Conservation (phyloP, 306 rosid species). For the Cyamopsis tetragonoloba region DNA sequence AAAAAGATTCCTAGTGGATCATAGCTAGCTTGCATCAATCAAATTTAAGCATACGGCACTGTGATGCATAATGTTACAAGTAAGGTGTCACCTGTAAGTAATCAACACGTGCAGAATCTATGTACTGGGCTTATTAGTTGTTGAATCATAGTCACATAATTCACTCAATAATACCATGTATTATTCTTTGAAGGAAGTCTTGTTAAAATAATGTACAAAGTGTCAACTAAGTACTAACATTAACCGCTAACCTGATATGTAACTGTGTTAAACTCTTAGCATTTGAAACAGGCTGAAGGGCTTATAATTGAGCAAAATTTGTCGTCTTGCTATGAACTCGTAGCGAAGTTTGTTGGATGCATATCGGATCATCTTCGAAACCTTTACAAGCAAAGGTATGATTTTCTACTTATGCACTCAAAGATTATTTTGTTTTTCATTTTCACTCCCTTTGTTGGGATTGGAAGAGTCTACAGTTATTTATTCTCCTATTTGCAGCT, state of each 20-base stretch:
- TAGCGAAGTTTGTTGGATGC: slow-evolving; percentile 40
- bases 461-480: too few relatives aligned
- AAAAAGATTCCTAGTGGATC: background rate
- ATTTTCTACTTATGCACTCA: background rate
- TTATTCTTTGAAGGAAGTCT: too few relatives aligned
- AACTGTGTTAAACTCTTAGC: slow-evolving; percentile 12
- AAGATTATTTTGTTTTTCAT: background rate
- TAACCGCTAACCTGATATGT: too few relatives aligned
- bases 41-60: background rate
- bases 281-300: slow-evolving; percentile 65
- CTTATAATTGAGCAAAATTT: slow-evolving; percentile 60
- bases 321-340: slow-evolving; percentile 52
- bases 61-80: background rate
- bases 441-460: background rate
- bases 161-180: too few relatives aligned
- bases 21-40: background rate
- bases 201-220: too few relatives aligned
- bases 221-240: too few relatives aligned
- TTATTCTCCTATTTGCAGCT: background rate
- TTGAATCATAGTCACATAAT: too few relatives aligned
- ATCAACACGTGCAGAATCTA: too few relatives aligned
- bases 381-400: slow-evolving; percentile 57
- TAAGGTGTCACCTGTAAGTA: too few relatives aligned
- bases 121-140: too few relatives aligned
- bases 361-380: slow-evolving; percentile 41